phyloP scores from a whole-genome alignment of 371 early-diverging fungal genomes.

The Rhizopus microsporus region DNA sequence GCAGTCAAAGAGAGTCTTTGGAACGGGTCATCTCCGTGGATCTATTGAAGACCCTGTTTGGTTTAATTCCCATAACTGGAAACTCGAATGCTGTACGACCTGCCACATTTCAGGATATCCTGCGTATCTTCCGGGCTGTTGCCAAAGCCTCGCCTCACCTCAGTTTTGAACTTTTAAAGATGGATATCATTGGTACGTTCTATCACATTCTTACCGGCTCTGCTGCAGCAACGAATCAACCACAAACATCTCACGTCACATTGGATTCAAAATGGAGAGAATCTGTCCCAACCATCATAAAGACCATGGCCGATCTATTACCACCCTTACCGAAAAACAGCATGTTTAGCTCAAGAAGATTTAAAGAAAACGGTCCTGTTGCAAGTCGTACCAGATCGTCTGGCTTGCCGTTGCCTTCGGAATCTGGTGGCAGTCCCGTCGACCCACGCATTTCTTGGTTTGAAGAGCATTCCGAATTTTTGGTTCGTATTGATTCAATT shows the following conservation, averaged over 20 bases:
- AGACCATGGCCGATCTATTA: constrained; percentile 57
- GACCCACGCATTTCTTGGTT: constrained; percentile 49
- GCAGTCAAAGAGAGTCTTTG: constrained; percentile 52
- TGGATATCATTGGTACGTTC: constrained; percentile 57
- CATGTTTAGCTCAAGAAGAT: constrained; percentile 41
- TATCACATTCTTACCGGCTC: constrained; percentile 63
- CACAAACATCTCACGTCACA: constrained; percentile 20
- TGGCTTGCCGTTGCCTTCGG: neutral
- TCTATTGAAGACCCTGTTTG: constrained; percentile 48
- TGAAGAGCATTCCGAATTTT: constrained; percentile 35
- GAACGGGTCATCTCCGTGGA: constrained; percentile 52
- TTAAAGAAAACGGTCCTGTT: constrained; percentile 27
- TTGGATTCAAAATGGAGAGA: constrained; percentile 47
- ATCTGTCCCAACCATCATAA: constrained; percentile 38
- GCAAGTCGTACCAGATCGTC: constrained; percentile 27
- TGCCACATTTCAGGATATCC: constrained; percentile 58
- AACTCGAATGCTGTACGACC: constrained; percentile 46
- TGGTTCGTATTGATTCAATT: constrained; percentile 44
- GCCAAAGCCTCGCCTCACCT: constrained; percentile 65
- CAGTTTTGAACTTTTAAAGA: constrained; percentile 54
- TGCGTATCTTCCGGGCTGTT: constrained; percentile 63
- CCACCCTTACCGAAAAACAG: constrained; percentile 66
- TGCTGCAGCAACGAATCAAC: constrained; percentile 2
- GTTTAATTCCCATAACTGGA: constrained; percentile 46
- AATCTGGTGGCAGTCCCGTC: neutral